phyloP scores from a whole-genome alignment of 2,329 filamentous ascomycete genomes.

The Hortaea sp. region DNA sequence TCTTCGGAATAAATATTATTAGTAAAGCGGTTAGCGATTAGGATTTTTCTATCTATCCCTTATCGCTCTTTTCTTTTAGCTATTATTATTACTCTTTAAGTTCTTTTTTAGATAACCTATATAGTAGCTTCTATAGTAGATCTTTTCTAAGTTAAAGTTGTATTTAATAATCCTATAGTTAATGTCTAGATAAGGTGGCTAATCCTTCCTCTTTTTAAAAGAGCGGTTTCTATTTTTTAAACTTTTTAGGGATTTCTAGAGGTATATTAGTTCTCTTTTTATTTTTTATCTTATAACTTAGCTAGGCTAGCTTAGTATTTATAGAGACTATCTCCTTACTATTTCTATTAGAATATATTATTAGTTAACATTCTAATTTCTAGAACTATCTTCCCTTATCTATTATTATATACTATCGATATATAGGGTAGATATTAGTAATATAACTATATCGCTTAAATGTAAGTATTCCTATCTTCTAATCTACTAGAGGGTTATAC shows the following conservation, averaged over 20 bases:
- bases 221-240: conserved; percentile 7
- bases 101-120: conserved; percentile 6
- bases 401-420: conserved; percentile 3
- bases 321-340: not conserved
- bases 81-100: conserved; percentile 3
- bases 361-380: not conserved
- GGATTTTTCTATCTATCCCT: conserved; percentile 4
- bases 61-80: conserved; percentile 3
- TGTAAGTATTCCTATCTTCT: conserved; percentile 7
- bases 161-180: conserved; percentile 9
- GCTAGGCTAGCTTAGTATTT: conserved; percentile 1
- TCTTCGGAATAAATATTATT: conserved; percentile 18
- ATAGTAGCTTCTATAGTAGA: conserved; percentile 7
- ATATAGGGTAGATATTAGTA: conserved; percentile 2
- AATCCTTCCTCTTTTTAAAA: conserved; percentile 9
- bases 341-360: not conserved
- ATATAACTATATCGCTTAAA: conserved; percentile 7
- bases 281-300: conserved; percentile 1
- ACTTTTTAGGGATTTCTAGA: conserved; percentile 6
- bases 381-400: conserved; percentile 8
- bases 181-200: conserved; percentile 7
- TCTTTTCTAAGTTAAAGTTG: conserved; percentile 5
- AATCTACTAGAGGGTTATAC: conserved; percentile 7
- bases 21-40: conserved; percentile 4
- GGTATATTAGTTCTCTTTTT: not conserved